Base-by-base conservation (phyloP, 306 rosid genomes). In the Cyclanthera cordifolia region DNA sequence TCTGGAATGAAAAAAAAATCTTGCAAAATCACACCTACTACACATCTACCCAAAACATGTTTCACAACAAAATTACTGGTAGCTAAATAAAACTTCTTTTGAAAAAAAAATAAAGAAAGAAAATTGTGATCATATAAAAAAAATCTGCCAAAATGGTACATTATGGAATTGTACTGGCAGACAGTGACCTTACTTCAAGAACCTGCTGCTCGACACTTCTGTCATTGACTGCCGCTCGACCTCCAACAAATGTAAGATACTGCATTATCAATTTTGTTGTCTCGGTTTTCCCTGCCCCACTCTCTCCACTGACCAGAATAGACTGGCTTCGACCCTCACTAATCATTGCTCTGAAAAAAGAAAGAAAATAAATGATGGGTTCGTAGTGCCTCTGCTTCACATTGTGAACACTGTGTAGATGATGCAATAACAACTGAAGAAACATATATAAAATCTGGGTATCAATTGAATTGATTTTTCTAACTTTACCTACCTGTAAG, bases 261-360 rank as follows among this genome's bases (percentile, higher is more conserved):
- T 93, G 99, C 96, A 93, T 90, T 51, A 93, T 93, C 79, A 93
- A 77, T 80, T 93, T 93, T 48, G 99, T 93, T 21, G 96, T 90
- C 91, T 93, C 99, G 11, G 99, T 93, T 85, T 93, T 93, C 71
- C 99, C 96, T 24, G 99, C 96, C 3, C 99, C 96, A 82, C 99
- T 93, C 84, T 93, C 99, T 71, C 99, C 99, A 58, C 99, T 93
- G 71, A 93, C 99, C 67, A 93, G 78, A 78, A 93, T 93, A 72
- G 96, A 93, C 72, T 93, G 99, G 71, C 95, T 93, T 81, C 70
- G 82, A 73, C 82, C 80, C 53, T 90, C 95, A 78, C 79, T 81
- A 90, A 86, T 78, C 99, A 93, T 93, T 79, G 96, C 99, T 81
- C 99, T 93, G 82, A 41, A 84, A 78, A 79, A 84, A 75, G 69